Evolutionary conservation across 768 basidiomycete genomes (phyloP).

Genomic region (Lactarius hatsudake): DNA sequence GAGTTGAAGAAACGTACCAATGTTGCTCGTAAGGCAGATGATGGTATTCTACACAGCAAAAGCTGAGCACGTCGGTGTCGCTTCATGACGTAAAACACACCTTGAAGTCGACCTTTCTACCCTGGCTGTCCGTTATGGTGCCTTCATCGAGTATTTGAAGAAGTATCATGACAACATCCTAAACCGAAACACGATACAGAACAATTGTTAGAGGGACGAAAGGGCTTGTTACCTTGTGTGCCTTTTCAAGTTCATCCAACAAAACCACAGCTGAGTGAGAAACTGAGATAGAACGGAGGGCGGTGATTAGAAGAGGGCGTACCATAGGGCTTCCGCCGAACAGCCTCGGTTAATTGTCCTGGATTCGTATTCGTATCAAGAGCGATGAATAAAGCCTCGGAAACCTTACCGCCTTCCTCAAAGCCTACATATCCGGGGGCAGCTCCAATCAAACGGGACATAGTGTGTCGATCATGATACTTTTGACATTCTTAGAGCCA

Average conservation of each 20-base stretch:
- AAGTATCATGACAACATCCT: constrained; percentile 87
- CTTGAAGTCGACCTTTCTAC: constrained; percentile 90
- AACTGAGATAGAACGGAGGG: not conserved
- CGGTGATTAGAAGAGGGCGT: constrained; percentile 10
- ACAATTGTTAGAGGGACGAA: not conserved
- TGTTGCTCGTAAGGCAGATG: constrained; percentile 85
- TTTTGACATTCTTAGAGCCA: constrained; percentile 34
- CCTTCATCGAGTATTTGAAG: constrained; percentile 92
- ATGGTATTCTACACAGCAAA: constrained; percentile 69
- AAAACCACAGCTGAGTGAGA: constrained; percentile 51
- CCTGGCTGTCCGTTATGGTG: constrained; percentile 85
- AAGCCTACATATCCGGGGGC: constrained; percentile 88
- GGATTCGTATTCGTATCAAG: not conserved
- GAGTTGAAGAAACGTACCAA: constrained; percentile 42
- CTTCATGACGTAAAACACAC: constrained; percentile 34
- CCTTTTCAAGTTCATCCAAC: constrained; percentile 69
- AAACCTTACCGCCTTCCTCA: constrained; percentile 58
- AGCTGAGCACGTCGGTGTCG: not conserved
- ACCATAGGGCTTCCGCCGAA: constrained; percentile 60
- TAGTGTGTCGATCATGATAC: constrained; percentile 90
- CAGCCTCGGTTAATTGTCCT: constrained; percentile 66
- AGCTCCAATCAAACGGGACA: constrained; percentile 87
- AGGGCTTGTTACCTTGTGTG: constrained; percentile 62
- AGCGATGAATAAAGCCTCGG: not conserved
- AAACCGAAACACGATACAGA: not conserved